A percentile compares a stretch with the other conserved stretches of the same genome.
Conservation (phyloP, 2,329 filamentous ascomycete genomes). For the Colletotrichum gigasporum region DNA sequence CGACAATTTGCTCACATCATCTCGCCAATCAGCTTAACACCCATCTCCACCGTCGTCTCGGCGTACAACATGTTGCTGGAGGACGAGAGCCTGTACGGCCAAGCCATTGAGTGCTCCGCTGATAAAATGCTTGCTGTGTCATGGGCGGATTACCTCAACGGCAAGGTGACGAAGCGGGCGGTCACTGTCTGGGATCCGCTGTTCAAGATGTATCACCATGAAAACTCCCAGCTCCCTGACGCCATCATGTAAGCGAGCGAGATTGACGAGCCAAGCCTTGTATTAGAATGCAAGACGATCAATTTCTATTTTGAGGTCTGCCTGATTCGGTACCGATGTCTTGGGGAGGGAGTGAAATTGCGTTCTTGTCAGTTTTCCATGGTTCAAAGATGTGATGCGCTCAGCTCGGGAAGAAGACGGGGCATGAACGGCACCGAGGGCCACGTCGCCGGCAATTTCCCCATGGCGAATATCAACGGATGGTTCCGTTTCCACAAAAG, state of each 20-base stretch:
- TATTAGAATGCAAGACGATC: neutral
- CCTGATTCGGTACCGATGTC: too few species aligned
- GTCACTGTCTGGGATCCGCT: constrained; percentile 59
- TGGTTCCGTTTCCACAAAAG: neutral
- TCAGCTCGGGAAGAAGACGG: too few species aligned
- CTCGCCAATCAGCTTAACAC: constrained; percentile 45
- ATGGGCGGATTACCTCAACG: constrained; percentile 48
- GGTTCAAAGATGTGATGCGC: too few species aligned
- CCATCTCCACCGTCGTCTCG: constrained; percentile 51
- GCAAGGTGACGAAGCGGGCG: constrained; percentile 49
- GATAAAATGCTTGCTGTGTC: constrained; percentile 41
- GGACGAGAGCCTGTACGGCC: constrained; percentile 50
- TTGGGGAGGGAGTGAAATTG: neutral
- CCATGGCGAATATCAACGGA: neutral
- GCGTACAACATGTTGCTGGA: constrained; percentile 57
- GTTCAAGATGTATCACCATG: constrained; percentile 54
- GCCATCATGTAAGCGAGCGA: constrained; percentile 40
- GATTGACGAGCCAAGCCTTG: neutral
- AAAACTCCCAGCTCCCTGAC: constrained; percentile 50
- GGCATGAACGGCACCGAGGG: constrained; percentile 1
- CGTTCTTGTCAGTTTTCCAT: neutral
- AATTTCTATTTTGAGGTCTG: neutral
- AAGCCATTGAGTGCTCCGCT: constrained; percentile 54
- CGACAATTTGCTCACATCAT: too few species aligned
- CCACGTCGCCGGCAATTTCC: neutral